These are phyloP conservation scores for Pestalotiopsis sp. DNA, from an alignment of 2,329 filamentous ascomycete species.

Conservation along the genomic window DNA sequence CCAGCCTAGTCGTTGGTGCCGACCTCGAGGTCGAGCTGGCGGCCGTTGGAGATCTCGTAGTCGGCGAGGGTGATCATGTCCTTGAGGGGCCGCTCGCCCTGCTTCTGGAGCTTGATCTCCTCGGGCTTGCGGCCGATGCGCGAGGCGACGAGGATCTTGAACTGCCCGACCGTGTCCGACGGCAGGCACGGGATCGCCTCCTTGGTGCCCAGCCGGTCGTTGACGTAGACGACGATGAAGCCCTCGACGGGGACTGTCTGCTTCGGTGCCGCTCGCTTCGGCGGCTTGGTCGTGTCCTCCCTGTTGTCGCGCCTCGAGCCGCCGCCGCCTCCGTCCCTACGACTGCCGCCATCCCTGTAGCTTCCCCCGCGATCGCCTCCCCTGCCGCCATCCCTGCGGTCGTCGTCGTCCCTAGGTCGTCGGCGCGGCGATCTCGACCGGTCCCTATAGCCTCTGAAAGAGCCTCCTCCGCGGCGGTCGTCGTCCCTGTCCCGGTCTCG, in stretches of 20 bases:
- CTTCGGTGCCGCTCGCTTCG: constrained; percentile 25
- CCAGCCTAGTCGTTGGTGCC: constrained; percentile 52
- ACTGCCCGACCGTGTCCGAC: constrained; percentile 79
- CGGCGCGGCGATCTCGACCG: constrained; percentile 40
- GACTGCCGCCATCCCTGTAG: neutral
- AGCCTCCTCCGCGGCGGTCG: constrained; percentile 34
- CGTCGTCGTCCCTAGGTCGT: constrained; percentile 39
- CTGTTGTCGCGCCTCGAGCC: constrained; percentile 29
- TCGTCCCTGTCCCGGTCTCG: constrained; percentile 47
- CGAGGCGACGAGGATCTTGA: constrained; percentile 90
- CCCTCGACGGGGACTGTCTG: constrained; percentile 58
- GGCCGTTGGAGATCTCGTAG: constrained; percentile 92
- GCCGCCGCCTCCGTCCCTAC: constrained; percentile 23
- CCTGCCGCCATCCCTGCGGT: constrained; percentile 15
- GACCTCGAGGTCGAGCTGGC: constrained; percentile 67
- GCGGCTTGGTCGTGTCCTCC: constrained; percentile 36
- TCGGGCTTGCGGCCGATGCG: constrained; percentile 86
- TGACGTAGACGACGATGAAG: constrained; percentile 93
- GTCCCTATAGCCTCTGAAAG: constrained; percentile 57
- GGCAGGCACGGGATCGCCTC: constrained; percentile 88
- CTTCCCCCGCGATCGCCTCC: neutral
- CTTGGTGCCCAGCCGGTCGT: constrained; percentile 95
- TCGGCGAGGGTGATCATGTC: constrained; percentile 86
- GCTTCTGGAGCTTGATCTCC: constrained; percentile 89
- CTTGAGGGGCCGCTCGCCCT: constrained; percentile 93